phyloP scores from a whole-genome alignment of 345 rosid species.

The Sapria himalayana region DNA sequence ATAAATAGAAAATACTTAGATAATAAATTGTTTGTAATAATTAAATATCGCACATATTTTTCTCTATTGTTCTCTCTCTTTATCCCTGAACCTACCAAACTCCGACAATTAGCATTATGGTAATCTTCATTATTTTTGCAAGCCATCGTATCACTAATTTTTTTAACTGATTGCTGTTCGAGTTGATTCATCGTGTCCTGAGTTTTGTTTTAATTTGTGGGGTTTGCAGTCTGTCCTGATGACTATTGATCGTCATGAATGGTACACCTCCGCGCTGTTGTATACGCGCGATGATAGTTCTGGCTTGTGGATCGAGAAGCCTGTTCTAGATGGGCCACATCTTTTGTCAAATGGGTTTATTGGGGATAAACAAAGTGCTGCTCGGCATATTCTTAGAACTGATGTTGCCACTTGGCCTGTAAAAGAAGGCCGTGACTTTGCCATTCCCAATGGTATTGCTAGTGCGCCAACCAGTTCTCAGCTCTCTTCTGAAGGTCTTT shows the following conservation, averaged over 20 bases:
- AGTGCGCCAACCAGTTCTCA: constrained; percentile 34
- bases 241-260: constrained; percentile 80
- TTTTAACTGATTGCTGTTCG: too few species aligned
- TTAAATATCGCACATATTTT: too few species aligned
- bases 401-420: constrained; percentile 27
- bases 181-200: too few species aligned
- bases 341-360: constrained; percentile 13
- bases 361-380: constrained; percentile 13
- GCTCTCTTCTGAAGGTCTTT: constrained; percentile 19
- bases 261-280: constrained; percentile 85
- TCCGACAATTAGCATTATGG: too few species aligned
- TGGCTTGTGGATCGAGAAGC: constrained; percentile 64
- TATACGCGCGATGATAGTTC: constrained; percentile 75
- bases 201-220: too few species aligned
- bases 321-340: constrained; percentile 29
- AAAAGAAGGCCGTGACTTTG: constrained; percentile 26
- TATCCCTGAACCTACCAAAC: too few species aligned
- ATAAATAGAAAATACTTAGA: too few species aligned
- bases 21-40: too few species aligned
- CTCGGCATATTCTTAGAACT: constrained; percentile 11
- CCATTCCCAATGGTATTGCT: constrained; percentile 26
- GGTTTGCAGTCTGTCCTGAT: constrained; percentile 67
- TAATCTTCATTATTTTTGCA: too few species aligned
- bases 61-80: too few species aligned
- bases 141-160: too few species aligned